Conservation (phyloP, 805 yeast species). For the Metschnikowia santaceciliae region DNA sequence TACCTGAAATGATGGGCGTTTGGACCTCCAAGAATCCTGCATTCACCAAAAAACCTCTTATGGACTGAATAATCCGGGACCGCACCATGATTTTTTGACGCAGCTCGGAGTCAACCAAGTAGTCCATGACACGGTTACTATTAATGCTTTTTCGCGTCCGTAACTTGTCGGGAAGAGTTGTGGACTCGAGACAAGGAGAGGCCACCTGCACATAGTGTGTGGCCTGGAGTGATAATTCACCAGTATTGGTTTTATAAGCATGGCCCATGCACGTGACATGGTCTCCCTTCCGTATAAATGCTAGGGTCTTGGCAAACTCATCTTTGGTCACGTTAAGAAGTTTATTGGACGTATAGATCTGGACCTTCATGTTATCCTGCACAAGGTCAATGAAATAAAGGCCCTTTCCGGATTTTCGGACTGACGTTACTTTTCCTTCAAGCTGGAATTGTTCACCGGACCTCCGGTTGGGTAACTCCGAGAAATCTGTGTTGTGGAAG, state of each 20-base stretch:
- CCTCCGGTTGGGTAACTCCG: conserved; percentile 9
- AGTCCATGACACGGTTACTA: conserved; percentile 69
- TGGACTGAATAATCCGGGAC: conserved; percentile 47
- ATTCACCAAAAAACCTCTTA: conserved; percentile 54
- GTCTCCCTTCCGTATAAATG: conserved; percentile 65
- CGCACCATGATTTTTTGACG: conserved; percentile 47
- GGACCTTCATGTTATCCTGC: conserved; percentile 59
- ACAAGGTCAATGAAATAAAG: conserved; percentile 64
- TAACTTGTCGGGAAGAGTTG: conserved; percentile 55
- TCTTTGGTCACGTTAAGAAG: conserved; percentile 39
- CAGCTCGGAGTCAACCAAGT: conserved; percentile 55
- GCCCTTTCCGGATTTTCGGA: conserved; percentile 66
- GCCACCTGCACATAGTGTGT: conserved; percentile 47
- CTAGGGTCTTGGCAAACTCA: conserved; percentile 38
- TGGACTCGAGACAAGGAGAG: conserved; percentile 55
- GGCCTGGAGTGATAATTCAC: conserved; percentile 71
- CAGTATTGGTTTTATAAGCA: conserved; percentile 73
- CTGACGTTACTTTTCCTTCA: conserved; percentile 56
- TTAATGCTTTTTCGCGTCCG: conserved; percentile 54
- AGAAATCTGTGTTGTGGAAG: conserved; percentile 23
- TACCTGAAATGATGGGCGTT: conserved; percentile 77
- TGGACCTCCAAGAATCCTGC: conserved; percentile 73
- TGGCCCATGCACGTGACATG: conserved; percentile 59
- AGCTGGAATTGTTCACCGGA: conserved; percentile 10
- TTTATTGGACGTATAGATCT: conserved; percentile 57